A percentile compares a stretch with the other conserved stretches of the same genome.
Evolutionary conservation across 371 early-diverging fungal species (phyloP).

Genomic region (Ordospora colligata): DNA sequence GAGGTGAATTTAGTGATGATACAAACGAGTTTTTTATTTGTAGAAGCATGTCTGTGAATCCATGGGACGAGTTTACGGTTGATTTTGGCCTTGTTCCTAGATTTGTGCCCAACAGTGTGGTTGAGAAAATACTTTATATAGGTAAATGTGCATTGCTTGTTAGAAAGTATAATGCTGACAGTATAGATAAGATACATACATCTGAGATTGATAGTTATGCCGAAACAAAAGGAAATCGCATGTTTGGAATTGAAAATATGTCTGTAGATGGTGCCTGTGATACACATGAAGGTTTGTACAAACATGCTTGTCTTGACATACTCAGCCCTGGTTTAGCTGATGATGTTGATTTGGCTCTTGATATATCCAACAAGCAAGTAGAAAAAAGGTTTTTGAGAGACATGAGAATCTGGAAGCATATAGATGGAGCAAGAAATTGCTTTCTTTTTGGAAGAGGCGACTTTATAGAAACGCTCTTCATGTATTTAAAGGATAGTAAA

Average conservation of each 20-base stretch:
- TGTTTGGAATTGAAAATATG: neutral
- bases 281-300: neutral
- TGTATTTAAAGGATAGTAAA: slow-evolving; percentile 32
- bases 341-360: neutral
- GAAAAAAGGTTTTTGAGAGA: slow-evolving; percentile 12
- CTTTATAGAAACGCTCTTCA: slow-evolving; percentile 52
- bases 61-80: slow-evolving; percentile 24
- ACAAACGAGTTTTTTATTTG: slow-evolving; percentile 41
- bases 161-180: neutral
- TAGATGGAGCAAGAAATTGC: slow-evolving; percentile 32
- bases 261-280: neutral
- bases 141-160: slow-evolving; percentile 44
- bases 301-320: neutral
- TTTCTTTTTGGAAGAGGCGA: slow-evolving; percentile 55
- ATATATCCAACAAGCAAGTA: slow-evolving; percentile 11
- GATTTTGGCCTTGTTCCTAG: slow-evolving; percentile 42
- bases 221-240: neutral
- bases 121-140: slow-evolving; percentile 44
- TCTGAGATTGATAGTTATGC: neutral
- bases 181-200: neutral
- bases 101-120: slow-evolving; percentile 2
- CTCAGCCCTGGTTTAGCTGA: neutral
- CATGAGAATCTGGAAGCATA: slow-evolving; percentile 20
- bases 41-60: neutral
- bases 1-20: slow-evolving; percentile 21